These are phyloP conservation scores for Vinca minor DNA, from an alignment of 257 asterid genomes.

Conservation along the genomic window DNA sequence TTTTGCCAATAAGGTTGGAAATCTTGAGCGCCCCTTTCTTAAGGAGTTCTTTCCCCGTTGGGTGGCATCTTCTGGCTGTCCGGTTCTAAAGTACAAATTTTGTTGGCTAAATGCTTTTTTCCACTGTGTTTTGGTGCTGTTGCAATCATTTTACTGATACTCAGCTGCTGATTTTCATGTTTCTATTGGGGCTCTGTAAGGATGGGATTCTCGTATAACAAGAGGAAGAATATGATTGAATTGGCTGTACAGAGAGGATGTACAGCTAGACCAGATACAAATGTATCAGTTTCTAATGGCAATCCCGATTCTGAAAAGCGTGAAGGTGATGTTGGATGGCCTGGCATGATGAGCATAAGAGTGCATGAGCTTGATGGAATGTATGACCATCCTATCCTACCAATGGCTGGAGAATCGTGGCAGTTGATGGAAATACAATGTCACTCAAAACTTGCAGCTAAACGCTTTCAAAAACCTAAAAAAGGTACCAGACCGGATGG, in stretches of 20 bases:
- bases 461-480: slow-evolving; percentile 89
- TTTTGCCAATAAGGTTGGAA: slow-evolving; percentile 90
- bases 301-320: slow-evolving; percentile 71
- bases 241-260: slow-evolving; percentile 86
- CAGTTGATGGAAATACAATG: slow-evolving; percentile 94
- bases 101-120: slow-evolving; percentile 23
- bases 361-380: slow-evolving; percentile 97
- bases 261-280: slow-evolving; percentile 70
- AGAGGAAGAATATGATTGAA: slow-evolving; percentile 90
- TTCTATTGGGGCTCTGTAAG: slow-evolving; percentile 36
- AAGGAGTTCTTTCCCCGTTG: slow-evolving; percentile 98
- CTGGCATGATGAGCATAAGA: slow-evolving; percentile 99
- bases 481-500: slow-evolving; percentile 89
- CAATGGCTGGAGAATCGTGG: slow-evolving; percentile 98
- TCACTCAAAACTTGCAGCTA: slow-evolving; percentile 94
- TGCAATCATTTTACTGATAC: slow-evolving; percentile 29
- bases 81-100: slow-evolving; percentile 71
- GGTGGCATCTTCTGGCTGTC: slow-evolving; percentile 99
- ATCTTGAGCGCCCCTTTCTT: slow-evolving; percentile 98
- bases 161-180: slow-evolving; percentile 16
- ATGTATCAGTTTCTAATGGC: slow-evolving; percentile 41
- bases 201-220: slow-evolving; percentile 95
- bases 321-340: slow-evolving; percentile 89
- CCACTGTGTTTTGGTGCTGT: slow-evolving; percentile 19
- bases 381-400: slow-evolving; percentile 97